Percentiles rank a stretch among this genome's conserved stretches.
phyloP scores from a whole-genome alignment of 495 filamentous ascomycete species.

The Aspergillus biplanus region DNA sequence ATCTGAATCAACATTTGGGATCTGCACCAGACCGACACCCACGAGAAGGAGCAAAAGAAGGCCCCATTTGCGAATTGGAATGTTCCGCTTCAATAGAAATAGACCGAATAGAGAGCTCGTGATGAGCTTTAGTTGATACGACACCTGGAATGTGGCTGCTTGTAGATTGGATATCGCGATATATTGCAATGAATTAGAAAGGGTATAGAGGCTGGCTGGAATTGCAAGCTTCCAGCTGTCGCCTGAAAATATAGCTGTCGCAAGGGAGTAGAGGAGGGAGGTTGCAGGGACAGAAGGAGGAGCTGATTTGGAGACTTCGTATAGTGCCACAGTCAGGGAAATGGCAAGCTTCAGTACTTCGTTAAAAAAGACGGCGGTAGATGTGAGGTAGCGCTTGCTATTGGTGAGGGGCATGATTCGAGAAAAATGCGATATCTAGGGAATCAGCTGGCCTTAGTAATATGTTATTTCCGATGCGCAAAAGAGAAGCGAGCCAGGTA shows the following conservation, averaged over 20 bases:
- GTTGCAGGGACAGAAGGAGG: slow-evolving; percentile 77
- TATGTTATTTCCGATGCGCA: not conserved
- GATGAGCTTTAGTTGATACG: slow-evolving; percentile 92
- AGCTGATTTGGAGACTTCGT: slow-evolving; percentile 77
- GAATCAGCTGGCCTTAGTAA: slow-evolving; percentile 23
- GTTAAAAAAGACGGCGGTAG: slow-evolving; percentile 91
- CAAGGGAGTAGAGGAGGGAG: slow-evolving; percentile 78
- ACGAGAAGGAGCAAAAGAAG: slow-evolving; percentile 77
- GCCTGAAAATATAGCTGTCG: slow-evolving; percentile 78
- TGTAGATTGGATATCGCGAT: slow-evolving; percentile 89
- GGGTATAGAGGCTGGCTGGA: slow-evolving; percentile 83
- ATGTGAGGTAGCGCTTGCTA: slow-evolving; percentile 87
- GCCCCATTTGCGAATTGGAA: slow-evolving; percentile 75
- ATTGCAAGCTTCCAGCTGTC: slow-evolving; percentile 97
- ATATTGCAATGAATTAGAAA: slow-evolving; percentile 92
- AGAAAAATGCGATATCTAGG: slow-evolving; percentile 87
- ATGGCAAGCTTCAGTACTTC: slow-evolving; percentile 90
- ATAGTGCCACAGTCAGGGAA: slow-evolving; percentile 81
- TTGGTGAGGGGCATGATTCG: slow-evolving; percentile 82
- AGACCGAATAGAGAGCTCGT: slow-evolving; percentile 90
- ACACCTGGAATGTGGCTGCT: slow-evolving; percentile 88
- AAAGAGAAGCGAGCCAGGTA: slow-evolving; percentile 5
- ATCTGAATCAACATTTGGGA: slow-evolving; percentile 60
- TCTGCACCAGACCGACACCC: slow-evolving; percentile 86
- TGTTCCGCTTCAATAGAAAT: slow-evolving; percentile 67